Evolutionary conservation across 768 basidiomycete species (phyloP).

Genomic region (Psilocybe azurescens): DNA sequence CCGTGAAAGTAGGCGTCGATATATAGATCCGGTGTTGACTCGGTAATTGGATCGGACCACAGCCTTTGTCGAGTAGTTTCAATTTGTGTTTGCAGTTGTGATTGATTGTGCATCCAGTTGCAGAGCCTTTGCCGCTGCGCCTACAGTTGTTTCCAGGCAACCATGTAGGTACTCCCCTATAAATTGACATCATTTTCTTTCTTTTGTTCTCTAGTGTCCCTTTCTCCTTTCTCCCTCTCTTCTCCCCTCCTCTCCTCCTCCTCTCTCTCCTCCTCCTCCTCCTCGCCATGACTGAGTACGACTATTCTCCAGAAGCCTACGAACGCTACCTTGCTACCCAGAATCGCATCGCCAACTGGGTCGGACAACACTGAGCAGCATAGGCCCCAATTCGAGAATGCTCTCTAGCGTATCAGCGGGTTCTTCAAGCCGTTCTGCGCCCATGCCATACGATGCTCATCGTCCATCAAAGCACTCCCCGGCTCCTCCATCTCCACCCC

Average conservation of each 20-base stretch:
- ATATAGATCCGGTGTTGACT: neutral
- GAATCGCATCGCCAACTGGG: slow-evolving; percentile 55
- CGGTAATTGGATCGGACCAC: neutral
- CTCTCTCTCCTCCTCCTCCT: too few species aligned
- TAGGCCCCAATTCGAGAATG: slow-evolving; percentile 34
- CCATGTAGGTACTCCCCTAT: slow-evolving; percentile 9
- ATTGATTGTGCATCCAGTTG: neutral
- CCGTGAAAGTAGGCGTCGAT: neutral
- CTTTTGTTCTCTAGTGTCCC: neutral
- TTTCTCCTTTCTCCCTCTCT: slow-evolving; percentile 8
- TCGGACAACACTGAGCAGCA: slow-evolving; percentile 49
- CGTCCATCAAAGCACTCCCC: slow-evolving; percentile 16
- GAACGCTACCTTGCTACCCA: slow-evolving; percentile 53
- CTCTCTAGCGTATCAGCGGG: too few species aligned
- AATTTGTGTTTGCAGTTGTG: neutral
- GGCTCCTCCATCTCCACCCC: slow-evolving; percentile 9
- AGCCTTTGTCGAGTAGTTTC: slow-evolving; percentile 1
- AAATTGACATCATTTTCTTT: slow-evolving; percentile 6
- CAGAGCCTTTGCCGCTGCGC: neutral
- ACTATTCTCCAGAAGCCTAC: slow-evolving; percentile 62
- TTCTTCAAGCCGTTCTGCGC: slow-evolving; percentile 13
- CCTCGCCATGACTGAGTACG: slow-evolving; percentile 59
- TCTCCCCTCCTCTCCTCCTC: neutral
- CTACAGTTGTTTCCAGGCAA: slow-evolving; percentile 8
- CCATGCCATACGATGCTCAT: slow-evolving; percentile 10